Base-by-base conservation (phyloP, 495 filamentous ascomycete genomes). In the Aspergillus carlsbadensis region DNA sequence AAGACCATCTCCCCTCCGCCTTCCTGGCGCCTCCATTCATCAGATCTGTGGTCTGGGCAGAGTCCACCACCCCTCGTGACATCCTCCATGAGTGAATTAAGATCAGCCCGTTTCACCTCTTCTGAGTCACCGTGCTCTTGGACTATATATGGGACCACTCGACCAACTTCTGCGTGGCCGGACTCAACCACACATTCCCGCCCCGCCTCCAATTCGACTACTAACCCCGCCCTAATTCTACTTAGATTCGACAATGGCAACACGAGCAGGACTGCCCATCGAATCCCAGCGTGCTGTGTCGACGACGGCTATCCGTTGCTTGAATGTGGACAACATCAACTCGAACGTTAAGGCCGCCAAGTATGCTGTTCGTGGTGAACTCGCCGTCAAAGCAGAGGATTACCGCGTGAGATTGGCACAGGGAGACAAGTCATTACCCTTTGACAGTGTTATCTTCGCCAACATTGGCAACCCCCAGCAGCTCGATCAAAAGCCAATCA, bases 391-490 rank as follows among this genome's bases (percentile, higher is more conserved):
- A 70, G 91, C 92, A 0, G 94, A 98, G 76, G 81, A 87, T 71
- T 96, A 95, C 75, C 86, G 92, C 43, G 84, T 87, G 52, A 75
- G 79, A 43, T 79, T 98, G 52, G 65, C 64, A 33, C 75, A 81
- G 53, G 81, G 77, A 45, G 81, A 84, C 65, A 79, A 83, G 60
- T 69, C 74, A 54, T 80, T 98, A 40, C 94, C 94, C 22, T 98
- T 98, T 69, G 80, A 89, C 59, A 80, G 88, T 57, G 86, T 98
- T 65, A 93, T 98, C 72, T 90, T 88, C 51, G 94, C 94, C 72
- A 98, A 98, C 73, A 98, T 98, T 68, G 94, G 95, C 61, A 98
- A 98, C 76, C 94, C 95, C 6, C 94, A 98, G 69, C 95, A 98
- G 74, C 86, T 98, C 52, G 94, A 95, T 74, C 94, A 98, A 80